Evolutionary conservation across 768 basidiomycete species (phyloP), one percentile per base, ranked within the genome.

Genomic region (Zangia roseola): DNA sequence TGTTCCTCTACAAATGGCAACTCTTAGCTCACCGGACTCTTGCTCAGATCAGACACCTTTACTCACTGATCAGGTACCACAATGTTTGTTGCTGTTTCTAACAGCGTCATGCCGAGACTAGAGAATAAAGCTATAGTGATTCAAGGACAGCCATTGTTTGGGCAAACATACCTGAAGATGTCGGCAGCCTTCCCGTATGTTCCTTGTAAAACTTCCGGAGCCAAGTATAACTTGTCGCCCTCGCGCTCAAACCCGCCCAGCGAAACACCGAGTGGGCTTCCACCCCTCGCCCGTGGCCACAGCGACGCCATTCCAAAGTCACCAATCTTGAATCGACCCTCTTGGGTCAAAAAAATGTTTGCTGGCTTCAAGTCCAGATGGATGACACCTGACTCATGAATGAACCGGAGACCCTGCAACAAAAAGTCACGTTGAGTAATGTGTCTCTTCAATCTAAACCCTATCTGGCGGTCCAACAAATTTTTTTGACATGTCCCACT

Each of bases 251-350:
- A 93, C n/a, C 68, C 67, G 13, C 72, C 74, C 4, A 66, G 56
- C 7, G 58, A 41, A 8, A 58, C 52, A 8, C 75, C 79, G 44
- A 71, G 59, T 8, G 65, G 68, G 42, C 69, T 72, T 10, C 60
- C 67, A 28, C 67, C 57, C 12, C 51, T 59, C 0, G 74, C 71
- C 33, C 93, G 75, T 1, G 93, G 92, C 88, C 91, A 94, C 44
- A 92, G 60, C 6, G 91, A 91, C n/a, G 95, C 94, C 85, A 99
- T 93, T 9, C 97, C 97, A 72, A 98, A 97, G 68, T 99, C 97
- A 8, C 95, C 95, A 65, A 99, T 93, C 73, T 92, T 93, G 73
- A 99, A 87, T 38, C 87, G 80, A 2, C 97, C 97, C 36, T 84
- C 80, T 8, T 76, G 75, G 10, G 91, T 93, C 59, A 99, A 77